phyloP scores from a whole-genome alignment of 1,139 yeast species.

The Blastobotrys persicus region DNA sequence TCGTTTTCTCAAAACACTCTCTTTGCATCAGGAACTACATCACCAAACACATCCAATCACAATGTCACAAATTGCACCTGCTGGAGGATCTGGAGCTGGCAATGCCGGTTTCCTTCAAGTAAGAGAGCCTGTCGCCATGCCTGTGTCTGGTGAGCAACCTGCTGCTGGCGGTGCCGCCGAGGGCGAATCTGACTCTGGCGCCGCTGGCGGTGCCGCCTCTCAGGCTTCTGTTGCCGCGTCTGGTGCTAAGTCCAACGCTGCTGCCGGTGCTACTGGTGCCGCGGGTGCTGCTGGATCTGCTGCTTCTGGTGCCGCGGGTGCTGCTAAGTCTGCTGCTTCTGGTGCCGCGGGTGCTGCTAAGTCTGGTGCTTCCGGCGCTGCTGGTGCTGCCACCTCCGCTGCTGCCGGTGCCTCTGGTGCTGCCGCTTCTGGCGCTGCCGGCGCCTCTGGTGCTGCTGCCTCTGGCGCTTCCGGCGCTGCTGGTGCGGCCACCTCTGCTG shows the following conservation, averaged over 20 bases:
- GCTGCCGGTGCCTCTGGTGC: not conserved
- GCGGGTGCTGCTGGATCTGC: not conserved
- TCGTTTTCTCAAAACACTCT: not conserved
- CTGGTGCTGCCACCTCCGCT: not conserved
- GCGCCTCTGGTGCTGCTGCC: not conserved
- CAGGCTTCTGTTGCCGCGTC: not conserved
- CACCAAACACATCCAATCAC: not conserved
- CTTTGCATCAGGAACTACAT: not conserved
- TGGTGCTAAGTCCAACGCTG: not conserved
- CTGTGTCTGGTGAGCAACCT: too few species aligned
- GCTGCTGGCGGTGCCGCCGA: too few species aligned
- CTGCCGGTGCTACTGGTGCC: not conserved
- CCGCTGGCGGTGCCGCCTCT: too few species aligned
- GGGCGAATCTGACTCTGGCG: too few species aligned
- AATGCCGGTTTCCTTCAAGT: not conserved
- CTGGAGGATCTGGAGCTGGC: not conserved
- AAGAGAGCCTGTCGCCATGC: not conserved
- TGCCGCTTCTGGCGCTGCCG: not conserved
- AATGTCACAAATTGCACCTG: not conserved
- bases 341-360: not conserved
- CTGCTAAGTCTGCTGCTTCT: not conserved
- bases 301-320: not conserved
- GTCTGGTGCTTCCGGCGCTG: not conserved
- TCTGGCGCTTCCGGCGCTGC: not conserved
- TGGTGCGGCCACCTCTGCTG: not conserved